Conservation (phyloP, 352 stramenopile genomes). For the Pythium dissimile region DNA sequence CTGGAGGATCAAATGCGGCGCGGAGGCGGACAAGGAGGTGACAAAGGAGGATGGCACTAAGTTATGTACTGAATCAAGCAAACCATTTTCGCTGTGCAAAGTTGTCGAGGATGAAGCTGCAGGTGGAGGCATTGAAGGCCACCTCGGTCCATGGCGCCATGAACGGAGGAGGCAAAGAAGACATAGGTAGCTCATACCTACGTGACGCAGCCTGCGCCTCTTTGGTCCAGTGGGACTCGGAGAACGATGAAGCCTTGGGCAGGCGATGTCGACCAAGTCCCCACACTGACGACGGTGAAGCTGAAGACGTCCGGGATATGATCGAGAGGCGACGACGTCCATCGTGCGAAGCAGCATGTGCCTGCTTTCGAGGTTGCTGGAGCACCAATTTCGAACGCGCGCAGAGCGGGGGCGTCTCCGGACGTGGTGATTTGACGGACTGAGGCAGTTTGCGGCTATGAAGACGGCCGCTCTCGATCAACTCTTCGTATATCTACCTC, state of each 20-base stretch:
- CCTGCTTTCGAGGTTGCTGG: background rate
- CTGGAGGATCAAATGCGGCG: slow-evolving; percentile 18
- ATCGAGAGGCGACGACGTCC: slow-evolving; percentile 2
- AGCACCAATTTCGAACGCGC: background rate
- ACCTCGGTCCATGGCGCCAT: slow-evolving; percentile 37
- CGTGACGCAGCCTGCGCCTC: background rate
- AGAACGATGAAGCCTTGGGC: slow-evolving; percentile 3
- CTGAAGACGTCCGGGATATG: background rate
- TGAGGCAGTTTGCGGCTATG: slow-evolving; percentile 2
- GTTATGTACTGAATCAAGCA: slow-evolving; percentile 1
- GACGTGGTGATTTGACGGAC: background rate
- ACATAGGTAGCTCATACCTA: background rate
- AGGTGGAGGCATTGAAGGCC: slow-evolving; percentile 24
- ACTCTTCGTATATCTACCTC: slow-evolving; percentile 42
- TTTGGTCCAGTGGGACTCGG: slow-evolving; percentile 8
- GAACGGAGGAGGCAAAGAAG: background rate
- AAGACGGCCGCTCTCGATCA: slow-evolving; percentile 39
- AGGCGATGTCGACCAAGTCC: background rate
- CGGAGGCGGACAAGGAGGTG: background rate
- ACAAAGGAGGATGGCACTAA: background rate
- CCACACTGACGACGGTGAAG: background rate
- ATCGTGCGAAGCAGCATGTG: no score
- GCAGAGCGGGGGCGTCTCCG: background rate
- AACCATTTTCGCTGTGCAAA: slow-evolving; percentile 29
- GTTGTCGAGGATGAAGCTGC: slow-evolving; percentile 44